phyloP scores from a whole-genome alignment of 1,284 basidiomycete species.

The Fistulinella staudtii region DNA sequence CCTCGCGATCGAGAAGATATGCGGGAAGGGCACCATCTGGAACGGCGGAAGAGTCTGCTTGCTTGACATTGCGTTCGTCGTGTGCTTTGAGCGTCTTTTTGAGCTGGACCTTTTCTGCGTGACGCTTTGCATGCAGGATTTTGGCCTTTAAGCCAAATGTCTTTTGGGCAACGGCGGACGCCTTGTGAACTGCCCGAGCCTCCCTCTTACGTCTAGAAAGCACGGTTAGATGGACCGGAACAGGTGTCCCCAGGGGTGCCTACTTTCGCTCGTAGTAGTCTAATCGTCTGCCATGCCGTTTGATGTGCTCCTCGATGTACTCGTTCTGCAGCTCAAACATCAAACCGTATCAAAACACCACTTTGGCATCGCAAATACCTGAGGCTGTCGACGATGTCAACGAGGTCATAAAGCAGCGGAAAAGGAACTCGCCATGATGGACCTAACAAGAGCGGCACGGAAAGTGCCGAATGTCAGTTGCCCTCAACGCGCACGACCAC shows the following conservation, averaged over 20 bases:
- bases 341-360: slow-evolving; percentile 6
- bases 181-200: slow-evolving; percentile 87
- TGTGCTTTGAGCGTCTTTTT: slow-evolving; percentile 99
- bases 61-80: slow-evolving; percentile 97
- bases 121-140: slow-evolving; percentile 91
- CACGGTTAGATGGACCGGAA: slow-evolving; percentile 4
- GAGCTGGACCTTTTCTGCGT: slow-evolving; percentile 97
- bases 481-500: slow-evolving; percentile 8
- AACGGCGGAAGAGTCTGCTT: slow-evolving; percentile 76
- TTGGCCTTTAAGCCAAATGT: slow-evolving; percentile 98
- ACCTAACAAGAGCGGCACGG: slow-evolving; percentile 25
- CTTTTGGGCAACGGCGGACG: slow-evolving; percentile 88
- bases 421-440: slow-evolving; percentile 50
- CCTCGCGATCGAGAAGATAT: slow-evolving; percentile 95
- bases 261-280: slow-evolving; percentile 85
- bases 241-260: slow-evolving; percentile 26
- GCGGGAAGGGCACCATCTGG: slow-evolving; percentile 90
- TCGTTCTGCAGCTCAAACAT: slow-evolving; percentile 59
- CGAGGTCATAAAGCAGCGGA: slow-evolving; percentile 13
- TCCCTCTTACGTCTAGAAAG: slow-evolving; percentile 82
- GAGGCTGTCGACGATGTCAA: slow-evolving; percentile 49
- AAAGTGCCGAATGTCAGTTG: slow-evolving; percentile 20
- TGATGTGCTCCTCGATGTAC: slow-evolving; percentile 89
- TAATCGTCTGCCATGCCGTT: slow-evolving; percentile 79
- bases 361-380: slow-evolving; percentile 42